Percentiles rank a stretch among this genome's conserved stretches.
Evolutionary conservation across 768 basidiomycete species (phyloP).

Genomic region (Mycena latifolia): DNA sequence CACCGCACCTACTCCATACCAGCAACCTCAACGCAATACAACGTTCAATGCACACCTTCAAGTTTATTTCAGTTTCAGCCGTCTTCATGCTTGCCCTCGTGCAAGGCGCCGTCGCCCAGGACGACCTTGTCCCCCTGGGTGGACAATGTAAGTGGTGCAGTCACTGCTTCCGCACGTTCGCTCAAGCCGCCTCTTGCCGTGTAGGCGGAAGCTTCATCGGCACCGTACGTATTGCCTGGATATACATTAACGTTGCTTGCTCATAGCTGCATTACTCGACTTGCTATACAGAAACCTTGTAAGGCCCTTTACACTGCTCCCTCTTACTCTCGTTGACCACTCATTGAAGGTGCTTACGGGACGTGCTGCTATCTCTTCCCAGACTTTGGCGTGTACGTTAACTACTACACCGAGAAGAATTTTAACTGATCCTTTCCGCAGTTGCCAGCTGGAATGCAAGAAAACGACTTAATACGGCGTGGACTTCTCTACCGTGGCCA

Average conservation of each 20-base stretch:
- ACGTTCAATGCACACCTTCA: conserved; percentile 22
- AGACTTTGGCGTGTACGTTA: conserved; percentile 21
- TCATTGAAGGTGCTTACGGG: neutral
- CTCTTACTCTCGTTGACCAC: neutral
- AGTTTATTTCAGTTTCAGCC: conserved; percentile 7
- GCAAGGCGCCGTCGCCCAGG: conserved; percentile 15
- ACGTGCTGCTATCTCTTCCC: conserved; percentile 27
- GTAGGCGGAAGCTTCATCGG: conserved; percentile 25
- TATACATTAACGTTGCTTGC: neutral
- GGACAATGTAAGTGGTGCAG: conserved; percentile 12
- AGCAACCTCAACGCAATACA: too few species aligned
- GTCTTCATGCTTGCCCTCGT: conserved; percentile 14
- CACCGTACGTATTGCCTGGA: conserved; percentile 10
- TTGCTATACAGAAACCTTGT: conserved; percentile 12
- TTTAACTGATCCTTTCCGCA: neutral
- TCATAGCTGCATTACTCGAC: neutral
- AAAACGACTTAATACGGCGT: neutral
- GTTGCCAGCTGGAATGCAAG: conserved; percentile 15
- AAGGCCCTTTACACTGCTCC: neutral
- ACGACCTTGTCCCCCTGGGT: conserved; percentile 17
- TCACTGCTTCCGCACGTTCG: neutral
- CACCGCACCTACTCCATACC: neutral
- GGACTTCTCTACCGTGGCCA: neutral
- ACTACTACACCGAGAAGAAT: neutral
- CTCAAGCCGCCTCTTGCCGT: neutral